Evolutionary conservation across 345 rosid genomes (phyloP).

Genomic region (Cardamine resedifolia): DNA sequence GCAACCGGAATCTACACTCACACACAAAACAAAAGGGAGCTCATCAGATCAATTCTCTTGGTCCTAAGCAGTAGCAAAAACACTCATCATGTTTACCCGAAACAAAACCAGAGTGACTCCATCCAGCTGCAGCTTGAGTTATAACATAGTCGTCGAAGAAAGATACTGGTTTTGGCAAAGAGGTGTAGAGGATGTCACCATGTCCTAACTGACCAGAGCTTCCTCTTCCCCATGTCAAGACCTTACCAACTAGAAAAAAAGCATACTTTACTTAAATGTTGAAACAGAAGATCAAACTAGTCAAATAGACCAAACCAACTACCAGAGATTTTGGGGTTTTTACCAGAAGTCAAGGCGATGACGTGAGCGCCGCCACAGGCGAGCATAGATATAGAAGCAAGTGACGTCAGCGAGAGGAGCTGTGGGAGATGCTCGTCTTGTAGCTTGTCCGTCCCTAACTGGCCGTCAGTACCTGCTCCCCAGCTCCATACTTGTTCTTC

Average conservation of each 20-base stretch:
- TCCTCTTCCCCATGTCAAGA: conserved; percentile 92
- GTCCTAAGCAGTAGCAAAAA: background rate
- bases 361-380: conserved; percentile 97
- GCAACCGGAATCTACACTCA: conserved; percentile 48
- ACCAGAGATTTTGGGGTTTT: background rate
- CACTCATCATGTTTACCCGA: conserved; percentile 51
- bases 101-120: conserved; percentile 88
- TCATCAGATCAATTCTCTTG: background rate
- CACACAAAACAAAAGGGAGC: background rate
- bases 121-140: conserved; percentile 74
- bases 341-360: conserved; percentile 68
- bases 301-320: background rate
- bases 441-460: conserved; percentile 65
- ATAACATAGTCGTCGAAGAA: conserved; percentile 44
- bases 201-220: conserved; percentile 90
- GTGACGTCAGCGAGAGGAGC: conserved; percentile 54
- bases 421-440: conserved; percentile 81
- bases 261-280: background rate
- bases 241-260: conserved; percentile 60
- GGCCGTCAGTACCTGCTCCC: conserved; percentile 98
- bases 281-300: background rate
- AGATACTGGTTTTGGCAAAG: conserved; percentile 49
- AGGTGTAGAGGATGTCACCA: conserved; percentile 50
- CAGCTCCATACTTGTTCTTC: conserved; percentile 72
- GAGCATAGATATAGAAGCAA: conserved; percentile 56